phyloP scores from a whole-genome alignment of 495 filamentous ascomycete genomes.

The Xanthoparmelia taractica region DNA sequence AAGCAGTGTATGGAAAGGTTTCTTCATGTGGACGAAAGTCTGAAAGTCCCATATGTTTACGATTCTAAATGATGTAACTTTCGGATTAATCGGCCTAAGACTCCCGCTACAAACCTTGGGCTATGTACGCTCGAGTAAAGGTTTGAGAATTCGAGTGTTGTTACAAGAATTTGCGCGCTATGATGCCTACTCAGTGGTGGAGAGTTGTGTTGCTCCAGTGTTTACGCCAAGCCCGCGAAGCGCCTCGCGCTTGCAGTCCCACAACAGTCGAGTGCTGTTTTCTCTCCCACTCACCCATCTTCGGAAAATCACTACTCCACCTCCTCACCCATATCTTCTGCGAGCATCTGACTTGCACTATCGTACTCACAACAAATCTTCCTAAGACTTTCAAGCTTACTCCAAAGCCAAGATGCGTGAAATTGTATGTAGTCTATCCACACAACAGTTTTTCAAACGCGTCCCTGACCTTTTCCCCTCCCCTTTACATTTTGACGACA shows the following conservation, averaged over 20 bases:
- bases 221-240: slow-evolving; percentile 1
- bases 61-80: not conserved
- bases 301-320: slow-evolving; percentile 8
- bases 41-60: slow-evolving; percentile 9
- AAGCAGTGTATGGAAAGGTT: slow-evolving; percentile 17
- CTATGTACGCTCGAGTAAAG: too few relatives aligned
- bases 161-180: too few relatives aligned
- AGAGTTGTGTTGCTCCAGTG: too few relatives aligned
- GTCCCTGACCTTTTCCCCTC: slow-evolving; percentile 25
- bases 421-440: slow-evolving; percentile 65
- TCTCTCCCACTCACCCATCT: slow-evolving; percentile 4
- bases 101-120: too few relatives aligned
- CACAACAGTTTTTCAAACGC: slow-evolving; percentile 24
- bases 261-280: slow-evolving; percentile 17
- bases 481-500: slow-evolving; percentile 32
- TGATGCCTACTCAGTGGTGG: too few relatives aligned
- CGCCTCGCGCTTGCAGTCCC: slow-evolving; percentile 16
- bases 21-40: slow-evolving; percentile 24
- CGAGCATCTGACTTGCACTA: slow-evolving; percentile 4
- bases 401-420: slow-evolving; percentile 68
- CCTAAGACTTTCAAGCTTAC: not conserved
- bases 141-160: too few relatives aligned
- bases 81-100: too few relatives aligned
- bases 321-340: not conserved
- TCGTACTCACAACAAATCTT: not conserved